These are phyloP conservation scores for Claviceps quebecensis DNA, from an alignment of 2,329 filamentous ascomycete genomes.

Conservation along the genomic window DNA sequence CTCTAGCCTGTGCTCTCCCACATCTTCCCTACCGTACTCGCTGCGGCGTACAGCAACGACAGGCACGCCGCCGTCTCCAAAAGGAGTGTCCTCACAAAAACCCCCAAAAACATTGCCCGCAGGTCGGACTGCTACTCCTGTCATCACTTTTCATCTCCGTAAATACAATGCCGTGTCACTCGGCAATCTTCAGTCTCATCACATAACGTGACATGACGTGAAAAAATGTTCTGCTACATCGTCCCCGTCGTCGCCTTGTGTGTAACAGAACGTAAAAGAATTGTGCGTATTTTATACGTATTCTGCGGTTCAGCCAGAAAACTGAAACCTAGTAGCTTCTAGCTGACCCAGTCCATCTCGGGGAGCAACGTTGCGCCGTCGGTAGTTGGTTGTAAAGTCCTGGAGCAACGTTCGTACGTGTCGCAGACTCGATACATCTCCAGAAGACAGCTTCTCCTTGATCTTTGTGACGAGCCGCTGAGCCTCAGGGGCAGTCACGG, in stretches of 20 bases:
- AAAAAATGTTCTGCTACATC: background rate
- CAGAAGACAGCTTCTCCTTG: conserved; percentile 56
- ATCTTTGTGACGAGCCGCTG: conserved; percentile 71
- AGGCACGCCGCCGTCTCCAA: background rate
- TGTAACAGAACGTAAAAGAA: too few relatives aligned
- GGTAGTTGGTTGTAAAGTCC: conserved; percentile 93
- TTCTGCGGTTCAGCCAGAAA: conserved; percentile 28
- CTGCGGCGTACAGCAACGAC: conserved; percentile 4
- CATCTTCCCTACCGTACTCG: background rate
- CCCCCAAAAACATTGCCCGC: background rate
- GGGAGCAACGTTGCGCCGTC: conserved; percentile 87
- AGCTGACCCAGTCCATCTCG: conserved; percentile 78
- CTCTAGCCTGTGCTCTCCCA: background rate
- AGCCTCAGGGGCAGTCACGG: conserved; percentile 65
- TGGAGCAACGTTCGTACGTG: conserved; percentile 78
- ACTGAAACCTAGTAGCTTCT: conserved; percentile 78
- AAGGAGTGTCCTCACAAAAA: background rate
- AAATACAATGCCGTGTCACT: background rate
- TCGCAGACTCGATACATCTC: conserved; percentile 46
- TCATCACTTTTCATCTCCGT: background rate
- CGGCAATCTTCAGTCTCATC: too few relatives aligned
- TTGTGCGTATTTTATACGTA: background rate
- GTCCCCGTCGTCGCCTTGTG: background rate
- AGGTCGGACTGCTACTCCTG: background rate
- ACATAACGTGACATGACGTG: background rate